Evolutionary conservation across 1,139 yeast genomes (phyloP).

Genomic region (Candida tetrigidarum): DNA sequence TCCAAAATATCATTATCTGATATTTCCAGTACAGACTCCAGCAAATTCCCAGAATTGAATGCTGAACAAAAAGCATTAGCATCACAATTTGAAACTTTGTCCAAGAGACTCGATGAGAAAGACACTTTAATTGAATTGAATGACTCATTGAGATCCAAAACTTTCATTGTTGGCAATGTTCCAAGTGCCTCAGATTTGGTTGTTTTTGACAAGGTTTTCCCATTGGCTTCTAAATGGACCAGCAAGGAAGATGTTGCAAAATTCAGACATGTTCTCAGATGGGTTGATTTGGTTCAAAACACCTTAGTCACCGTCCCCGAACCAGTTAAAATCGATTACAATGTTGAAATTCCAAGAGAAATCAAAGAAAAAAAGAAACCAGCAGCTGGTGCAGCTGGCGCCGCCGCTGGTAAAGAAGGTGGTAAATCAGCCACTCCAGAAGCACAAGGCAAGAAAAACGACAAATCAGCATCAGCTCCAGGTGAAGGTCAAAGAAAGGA

Average conservation of each 20-base stretch:
- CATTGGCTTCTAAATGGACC: slow-evolving; percentile 60
- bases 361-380: slow-evolving; percentile 54
- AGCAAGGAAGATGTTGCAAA: slow-evolving; percentile 55
- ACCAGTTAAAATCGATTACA: slow-evolving; percentile 56
- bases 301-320: slow-evolving; percentile 58
- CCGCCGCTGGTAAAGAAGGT: slow-evolving; percentile 18
- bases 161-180: slow-evolving; percentile 68
- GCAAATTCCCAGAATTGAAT: slow-evolving; percentile 39
- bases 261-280: slow-evolving; percentile 84
- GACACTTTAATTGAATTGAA: slow-evolving; percentile 65
- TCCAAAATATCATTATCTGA: slow-evolving; percentile 37
- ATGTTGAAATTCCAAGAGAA: slow-evolving; percentile 65
- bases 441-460: slow-evolving; percentile 13
- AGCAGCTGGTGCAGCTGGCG: too few relatives aligned
- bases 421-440: slow-evolving; percentile 11
- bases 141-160: slow-evolving; percentile 65
- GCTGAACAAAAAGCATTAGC: slow-evolving; percentile 69
- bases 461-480: slow-evolving; percentile 20
- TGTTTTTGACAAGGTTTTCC: slow-evolving; percentile 67
- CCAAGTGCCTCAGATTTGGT: slow-evolving; percentile 71
- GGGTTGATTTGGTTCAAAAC: slow-evolving; percentile 88
- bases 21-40: slow-evolving; percentile 26
- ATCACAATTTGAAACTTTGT: slow-evolving; percentile 80
- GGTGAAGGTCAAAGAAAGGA: slow-evolving; percentile 24
- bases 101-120: slow-evolving; percentile 59